Evolutionary conservation across 345 rosid genomes (phyloP).

Genomic region (Stellera chamaejasme): DNA sequence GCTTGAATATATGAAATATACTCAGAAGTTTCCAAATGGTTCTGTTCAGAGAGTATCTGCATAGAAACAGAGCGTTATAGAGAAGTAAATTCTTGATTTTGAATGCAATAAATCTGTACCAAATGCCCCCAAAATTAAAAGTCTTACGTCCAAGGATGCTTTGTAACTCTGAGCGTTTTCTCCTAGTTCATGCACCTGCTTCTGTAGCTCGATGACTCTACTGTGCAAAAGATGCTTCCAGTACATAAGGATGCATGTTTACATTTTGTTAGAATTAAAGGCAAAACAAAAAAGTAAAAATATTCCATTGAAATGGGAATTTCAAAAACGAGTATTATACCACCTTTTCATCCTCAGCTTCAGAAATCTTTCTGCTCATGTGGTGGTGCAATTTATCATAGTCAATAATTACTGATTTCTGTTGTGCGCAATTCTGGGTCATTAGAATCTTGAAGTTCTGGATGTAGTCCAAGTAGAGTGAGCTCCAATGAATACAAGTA

Average conservation of each 20-base stretch:
- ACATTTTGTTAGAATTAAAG: no score
- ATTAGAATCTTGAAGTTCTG: conserved; percentile 59
- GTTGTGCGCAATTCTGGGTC: conserved; percentile 37
- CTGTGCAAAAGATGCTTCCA: conserved; percentile 44
- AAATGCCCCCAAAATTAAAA: neutral
- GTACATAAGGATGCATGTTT: neutral
- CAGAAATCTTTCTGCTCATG: conserved; percentile 39
- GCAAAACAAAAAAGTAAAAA: neutral
- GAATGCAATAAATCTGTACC: neutral
- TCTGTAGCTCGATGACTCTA: conserved; percentile 39
- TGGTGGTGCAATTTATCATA: conserved; percentile 27
- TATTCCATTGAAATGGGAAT: no score
- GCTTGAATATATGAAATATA: conserved; percentile 45
- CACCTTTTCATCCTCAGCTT: conserved; percentile 68
- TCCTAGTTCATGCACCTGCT: conserved; percentile 39
- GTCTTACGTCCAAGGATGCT: conserved; percentile 38
- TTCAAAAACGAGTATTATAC: neutral
- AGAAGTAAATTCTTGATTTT: conserved; percentile 1
- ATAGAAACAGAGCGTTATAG: conserved; percentile 11
- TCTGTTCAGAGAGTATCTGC: conserved; percentile 50
- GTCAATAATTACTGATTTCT: conserved; percentile 31
- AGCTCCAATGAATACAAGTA: conserved; percentile 1
- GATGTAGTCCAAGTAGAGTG: conserved; percentile 8
- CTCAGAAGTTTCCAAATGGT: conserved; percentile 45
- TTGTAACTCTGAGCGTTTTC: conserved; percentile 39